Base-by-base conservation (phyloP, 306 rosid genomes). In the Quercus robur region DNA sequence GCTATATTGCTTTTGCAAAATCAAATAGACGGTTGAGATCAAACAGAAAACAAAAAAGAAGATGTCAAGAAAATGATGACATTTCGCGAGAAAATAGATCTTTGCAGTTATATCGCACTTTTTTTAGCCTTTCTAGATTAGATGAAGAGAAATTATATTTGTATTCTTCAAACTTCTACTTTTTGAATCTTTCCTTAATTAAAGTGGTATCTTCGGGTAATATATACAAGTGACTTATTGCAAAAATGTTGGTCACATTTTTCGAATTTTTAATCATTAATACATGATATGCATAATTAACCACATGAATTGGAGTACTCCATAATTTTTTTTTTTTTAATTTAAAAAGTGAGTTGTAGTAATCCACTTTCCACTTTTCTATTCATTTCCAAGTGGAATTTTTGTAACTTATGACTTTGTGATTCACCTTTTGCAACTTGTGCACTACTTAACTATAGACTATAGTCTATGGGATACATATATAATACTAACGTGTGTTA, bases 61-160 rank as follows among this genome's bases (percentile, higher is more conserved):
- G 25, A 77, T 85, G 84, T 75, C 81, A 10, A 33, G 41, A 71
- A 33, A 23, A 55, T 80, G 91, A 82, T 59, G 78, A 78, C 90
- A 87, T 69, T 19, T 35, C 68, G 2, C 2, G 2, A 49, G 12
- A 20, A 38, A 55, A 9, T 2, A 30, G 49, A 58, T 5, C 3
- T 4, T 18, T 9, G 54, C 17, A 49, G 14, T 49, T 49, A 49
- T 11, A 11, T 13, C 54, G 17, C 13, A n/a, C 19, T 31, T 17
- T 56, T 28, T 31, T 49, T 12, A 10, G 14, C 15, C 17, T 49
- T 46, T 49, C 5, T 49, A 49, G 17, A 11, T 49, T 49, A 49
- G 54, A 49, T 49, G 54, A 49, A 49, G 54, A 49, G 54, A 49
- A 2, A 10, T 11, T 12, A 49, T 49, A 49, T 49, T 12, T 12